Evolutionary conservation across 305 asterid genomes (phyloP).

Genomic region (Lippia alba): DNA sequence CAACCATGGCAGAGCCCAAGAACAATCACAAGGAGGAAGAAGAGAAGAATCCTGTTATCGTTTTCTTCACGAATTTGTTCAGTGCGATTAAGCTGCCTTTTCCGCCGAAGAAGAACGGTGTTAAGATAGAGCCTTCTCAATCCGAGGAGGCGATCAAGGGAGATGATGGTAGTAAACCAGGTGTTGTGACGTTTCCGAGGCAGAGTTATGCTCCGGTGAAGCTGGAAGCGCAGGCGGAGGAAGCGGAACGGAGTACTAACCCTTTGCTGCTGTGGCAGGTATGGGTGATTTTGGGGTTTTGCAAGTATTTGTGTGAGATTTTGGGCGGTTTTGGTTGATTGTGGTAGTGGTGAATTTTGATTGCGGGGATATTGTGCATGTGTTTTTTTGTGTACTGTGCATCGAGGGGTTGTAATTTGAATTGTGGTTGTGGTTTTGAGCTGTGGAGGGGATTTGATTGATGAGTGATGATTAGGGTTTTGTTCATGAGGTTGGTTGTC

Average conservation of each 20-base stretch:
- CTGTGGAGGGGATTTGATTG: background rate
- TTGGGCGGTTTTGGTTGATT: background rate
- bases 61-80: conserved; percentile 40
- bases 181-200: conserved; percentile 40
- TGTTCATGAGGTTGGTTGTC: too few species aligned
- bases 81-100: conserved; percentile 44
- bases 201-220: conserved; percentile 41
- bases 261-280: conserved; percentile 60
- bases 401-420: conserved; percentile 11
- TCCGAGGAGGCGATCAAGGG: background rate
- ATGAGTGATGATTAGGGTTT: too few species aligned
- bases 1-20: conserved; percentile 40
- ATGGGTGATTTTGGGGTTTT: background rate
- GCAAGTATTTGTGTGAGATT: background rate
- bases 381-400: conserved; percentile 11
- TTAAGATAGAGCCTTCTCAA: conserved; percentile 14
- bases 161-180: conserved; percentile 28
- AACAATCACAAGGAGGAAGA: conserved; percentile 16
- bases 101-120: conserved; percentile 34
- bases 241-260: conserved; percentile 44
- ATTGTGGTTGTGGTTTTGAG: conserved; percentile 12
- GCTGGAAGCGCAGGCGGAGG: conserved; percentile 48
- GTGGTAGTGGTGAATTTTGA: background rate
- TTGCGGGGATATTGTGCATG: too few species aligned
- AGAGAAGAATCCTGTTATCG: conserved; percentile 42